Evolutionary conservation across 257 asterid species (phyloP), one percentile per base, ranked within the genome.

Genomic region (Anisodus acutangulus): DNA sequence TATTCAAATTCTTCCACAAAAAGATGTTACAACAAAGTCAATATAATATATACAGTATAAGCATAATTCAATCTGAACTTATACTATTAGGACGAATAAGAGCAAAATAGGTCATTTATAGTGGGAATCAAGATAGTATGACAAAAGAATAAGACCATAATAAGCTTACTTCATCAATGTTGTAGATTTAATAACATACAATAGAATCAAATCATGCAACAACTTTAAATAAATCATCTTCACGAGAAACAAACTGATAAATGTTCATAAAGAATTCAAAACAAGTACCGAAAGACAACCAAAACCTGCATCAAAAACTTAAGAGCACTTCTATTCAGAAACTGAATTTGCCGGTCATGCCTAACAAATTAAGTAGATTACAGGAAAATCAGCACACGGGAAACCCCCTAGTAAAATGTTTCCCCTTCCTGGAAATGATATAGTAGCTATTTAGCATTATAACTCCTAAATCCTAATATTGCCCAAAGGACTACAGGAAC

Each of bases 161-260:
- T 10, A 72, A 72, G 80, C 39, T 47, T 5, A 72, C 39, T 19
- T n/a, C 31, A 71, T 17, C 37, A 71, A 45, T n/a, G 58, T 43
- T 2, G 4, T 9, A 43, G 39, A n/a, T 45, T 9, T 45, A n/a
- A 43, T 71, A n/a, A n/a, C 58, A 71, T 0, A 39, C 10, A 66
- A 12, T 13, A 66, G 72, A 66, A 66, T 13, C 45, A 66, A 45
- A n/a, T 11, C 17, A 71, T 19, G 79, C 39, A 71, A 45, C 35
- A 71, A 43, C n/a, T n/a, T 71, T 22, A 43, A 71, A 45, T 43
- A 71, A 71, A 71, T n/a, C 79, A 71, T 71, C 79, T 43, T 43
- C 2, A 43, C 5, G 37, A 68, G 76, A 47, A 72, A 72, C 80
- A 72, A 72, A 72, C 57, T 47, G 41, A 74, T 26, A 51, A 51